Percentiles rank a stretch among this genome's conserved stretches.
Evolutionary conservation across 768 basidiomycete species (phyloP).

Genomic region (Xerocomellus intermedius): DNA sequence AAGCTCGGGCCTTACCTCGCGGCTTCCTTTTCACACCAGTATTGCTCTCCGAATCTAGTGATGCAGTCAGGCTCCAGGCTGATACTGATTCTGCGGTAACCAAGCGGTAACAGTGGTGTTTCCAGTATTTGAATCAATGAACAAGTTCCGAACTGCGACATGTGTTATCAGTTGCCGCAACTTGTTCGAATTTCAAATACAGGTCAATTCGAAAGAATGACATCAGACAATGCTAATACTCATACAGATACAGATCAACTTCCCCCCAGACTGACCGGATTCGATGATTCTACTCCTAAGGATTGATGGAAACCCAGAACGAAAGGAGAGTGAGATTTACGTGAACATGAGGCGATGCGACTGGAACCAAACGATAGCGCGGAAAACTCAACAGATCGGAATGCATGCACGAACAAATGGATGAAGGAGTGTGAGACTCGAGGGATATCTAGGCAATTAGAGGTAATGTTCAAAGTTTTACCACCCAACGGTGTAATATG

Average conservation of each 20-base stretch:
- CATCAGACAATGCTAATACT: conserved; percentile 1
- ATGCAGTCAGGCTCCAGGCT: too few species aligned
- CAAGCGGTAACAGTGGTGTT: too few species aligned
- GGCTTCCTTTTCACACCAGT: too few species aligned
- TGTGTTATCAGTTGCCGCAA: too few species aligned
- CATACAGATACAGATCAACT: conserved; percentile 8
- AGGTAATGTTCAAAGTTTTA: not conserved
- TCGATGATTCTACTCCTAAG: not conserved
- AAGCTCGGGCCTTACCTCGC: too few species aligned
- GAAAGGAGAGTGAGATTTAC: not conserved
- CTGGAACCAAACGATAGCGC: conserved; percentile 1
- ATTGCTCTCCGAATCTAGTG: too few species aligned
- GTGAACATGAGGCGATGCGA: not conserved
- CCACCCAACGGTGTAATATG: conserved; percentile 11
- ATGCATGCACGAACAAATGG: not conserved
- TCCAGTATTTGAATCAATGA: too few species aligned
- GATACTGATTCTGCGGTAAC: too few species aligned
- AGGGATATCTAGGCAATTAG: not conserved
- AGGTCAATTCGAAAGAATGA: conserved; percentile 2
- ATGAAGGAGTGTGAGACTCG: not conserved
- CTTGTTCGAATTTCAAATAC: not conserved
- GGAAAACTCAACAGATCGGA: not conserved
- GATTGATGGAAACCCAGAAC: not conserved
- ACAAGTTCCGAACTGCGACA: too few species aligned
- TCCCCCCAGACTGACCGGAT: not conserved